Base-by-base conservation (phyloP, 305 asterid genomes). In the Solanum hybrid region DNA sequence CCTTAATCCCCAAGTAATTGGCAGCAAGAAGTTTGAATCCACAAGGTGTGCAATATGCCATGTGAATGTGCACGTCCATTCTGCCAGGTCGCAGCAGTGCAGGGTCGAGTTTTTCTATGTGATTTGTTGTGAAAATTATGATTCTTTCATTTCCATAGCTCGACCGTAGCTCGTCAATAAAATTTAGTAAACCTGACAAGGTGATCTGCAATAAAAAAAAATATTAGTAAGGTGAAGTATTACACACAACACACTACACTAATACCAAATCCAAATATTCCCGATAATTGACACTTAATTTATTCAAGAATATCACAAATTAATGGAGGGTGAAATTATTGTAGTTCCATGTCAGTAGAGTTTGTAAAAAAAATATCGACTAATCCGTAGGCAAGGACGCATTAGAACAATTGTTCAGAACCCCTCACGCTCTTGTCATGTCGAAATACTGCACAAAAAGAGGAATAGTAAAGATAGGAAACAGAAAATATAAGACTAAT, bases 11-110 rank as follows among this genome's bases (percentile, higher is more conserved):
- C 0, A 91, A 92, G 68, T 91, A 92, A 45, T 89, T 92, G 1
- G 27, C 2, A 7, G 90, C 92, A 76, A 90, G 78, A 86, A 75
- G 72, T 45, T 89, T 92, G 88, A 39, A 39, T 0, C 51, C 51
- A 39, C 51, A 89, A 9, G 95, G 93, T 3, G 93, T 93, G 92
- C 96, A 95, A 78, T 95, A 93, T 0, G 96, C 84, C 93, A 92
- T 87, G 76, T 89, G 90, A 38, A 92, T 38, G 85, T 95, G 96
- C 83, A 94, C 93, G 65, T 95, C 97, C 97, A 95, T 95, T 27
- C 80, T 41, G 29, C 86, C 86, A 6, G 85, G 57, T 41, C 90
- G 31, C 9, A 76, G 22, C 10, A 88, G 7, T 15, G 57, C 86
- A 31, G 86, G 86, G 3, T 88, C 57, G 1, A 88, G 57, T 38